Conservation (phyloP, 2,329 filamentous ascomycete species). For the Metarhizium robertsii region DNA sequence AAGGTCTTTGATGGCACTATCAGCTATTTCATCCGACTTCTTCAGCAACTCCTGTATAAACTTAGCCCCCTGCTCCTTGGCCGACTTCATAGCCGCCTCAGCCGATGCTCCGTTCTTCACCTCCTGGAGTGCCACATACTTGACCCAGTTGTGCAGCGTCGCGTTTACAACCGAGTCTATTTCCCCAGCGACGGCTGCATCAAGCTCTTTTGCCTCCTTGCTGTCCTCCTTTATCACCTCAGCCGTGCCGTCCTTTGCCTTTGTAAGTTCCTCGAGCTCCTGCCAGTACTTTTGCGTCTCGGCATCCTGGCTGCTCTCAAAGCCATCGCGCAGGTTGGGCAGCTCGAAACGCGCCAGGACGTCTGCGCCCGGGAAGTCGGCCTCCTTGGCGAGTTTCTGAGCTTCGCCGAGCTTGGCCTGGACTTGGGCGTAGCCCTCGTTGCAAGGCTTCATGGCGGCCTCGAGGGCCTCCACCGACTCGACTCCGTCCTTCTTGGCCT, state of each 20-base stretch:
- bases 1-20: not conserved
- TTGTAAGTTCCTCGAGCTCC: not conserved
- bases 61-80: not conserved
- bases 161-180: not conserved
- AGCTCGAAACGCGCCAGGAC: not conserved
- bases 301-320: not conserved
- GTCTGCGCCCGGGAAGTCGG: not conserved
- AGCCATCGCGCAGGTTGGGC: not conserved
- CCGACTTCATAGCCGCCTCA: not conserved
- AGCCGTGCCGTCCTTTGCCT: not conserved
- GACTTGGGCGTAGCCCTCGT: not conserved
- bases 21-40: not conserved
- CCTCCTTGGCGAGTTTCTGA: not conserved
- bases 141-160: not conserved
- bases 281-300: not conserved
- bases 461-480: not conserved
- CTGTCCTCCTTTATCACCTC: not conserved
- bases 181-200: not conserved
- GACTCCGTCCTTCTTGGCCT: not conserved
- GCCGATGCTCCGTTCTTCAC: not conserved
- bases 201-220: not conserved
- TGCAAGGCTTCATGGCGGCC: not conserved
- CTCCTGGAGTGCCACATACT: not conserved
- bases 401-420: not conserved
- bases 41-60: not conserved